Conservation (phyloP, 345 rosid species). For the Eutrema heterophyllum region DNA sequence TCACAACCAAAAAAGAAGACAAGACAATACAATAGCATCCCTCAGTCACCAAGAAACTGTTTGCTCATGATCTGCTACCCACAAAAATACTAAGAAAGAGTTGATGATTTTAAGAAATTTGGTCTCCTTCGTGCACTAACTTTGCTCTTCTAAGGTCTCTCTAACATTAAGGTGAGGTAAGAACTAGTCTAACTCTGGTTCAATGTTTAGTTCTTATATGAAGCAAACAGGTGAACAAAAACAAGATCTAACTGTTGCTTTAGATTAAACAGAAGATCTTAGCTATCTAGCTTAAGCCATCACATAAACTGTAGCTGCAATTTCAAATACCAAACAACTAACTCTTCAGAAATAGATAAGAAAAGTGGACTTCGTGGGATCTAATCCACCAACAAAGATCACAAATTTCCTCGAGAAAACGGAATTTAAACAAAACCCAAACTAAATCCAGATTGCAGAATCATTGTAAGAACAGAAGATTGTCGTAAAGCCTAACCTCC, state of each 20-base stretch:
- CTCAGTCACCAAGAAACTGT: not conserved
- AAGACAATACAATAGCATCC: not conserved
- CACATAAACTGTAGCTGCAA: not conserved
- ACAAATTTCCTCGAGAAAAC: not conserved
- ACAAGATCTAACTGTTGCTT: not conserved
- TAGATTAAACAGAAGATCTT: not conserved
- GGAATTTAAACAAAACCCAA: not conserved
- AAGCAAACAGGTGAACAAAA: not conserved
- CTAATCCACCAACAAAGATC: not conserved
- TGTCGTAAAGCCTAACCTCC: slow-evolving; percentile 47
- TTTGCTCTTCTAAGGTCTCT: not conserved
- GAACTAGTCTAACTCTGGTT: not conserved
- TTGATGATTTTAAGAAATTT: not conserved
- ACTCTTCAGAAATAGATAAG: not conserved
- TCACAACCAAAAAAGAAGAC: not conserved
- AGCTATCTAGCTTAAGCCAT: not conserved
- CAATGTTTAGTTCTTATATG: not conserved
- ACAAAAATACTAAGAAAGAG: not conserved
- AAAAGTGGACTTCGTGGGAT: not conserved
- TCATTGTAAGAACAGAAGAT: not conserved
- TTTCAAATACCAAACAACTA: not conserved
- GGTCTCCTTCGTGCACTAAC: not conserved
- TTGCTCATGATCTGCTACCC: not conserved
- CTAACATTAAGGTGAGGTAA: not conserved
- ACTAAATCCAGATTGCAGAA: not conserved